Conservation (phyloP, 2,329 filamentous ascomycete species). For the Dactylellina cionopaga region DNA sequence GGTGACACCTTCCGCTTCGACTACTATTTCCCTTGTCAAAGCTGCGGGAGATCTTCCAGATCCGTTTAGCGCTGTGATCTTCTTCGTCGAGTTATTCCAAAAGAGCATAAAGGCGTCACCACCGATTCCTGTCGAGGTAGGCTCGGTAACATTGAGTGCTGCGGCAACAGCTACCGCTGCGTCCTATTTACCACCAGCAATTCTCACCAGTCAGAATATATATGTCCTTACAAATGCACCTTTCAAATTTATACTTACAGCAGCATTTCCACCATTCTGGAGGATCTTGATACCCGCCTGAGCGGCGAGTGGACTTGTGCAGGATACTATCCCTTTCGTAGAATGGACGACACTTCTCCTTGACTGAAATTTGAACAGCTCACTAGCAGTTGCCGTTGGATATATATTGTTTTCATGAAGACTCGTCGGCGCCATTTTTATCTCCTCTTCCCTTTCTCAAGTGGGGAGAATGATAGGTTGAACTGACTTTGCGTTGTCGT, state of each 20-base stretch:
- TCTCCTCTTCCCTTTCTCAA: no score
- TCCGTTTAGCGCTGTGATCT: slow-evolving; percentile 87
- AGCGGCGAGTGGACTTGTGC: slow-evolving; percentile 87
- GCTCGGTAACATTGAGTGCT: slow-evolving; percentile 91
- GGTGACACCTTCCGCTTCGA: slow-evolving; percentile 57
- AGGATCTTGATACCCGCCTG: slow-evolving; percentile 87
- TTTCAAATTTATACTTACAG: slow-evolving; percentile 68
- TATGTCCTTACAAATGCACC: no score
- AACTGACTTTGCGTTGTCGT: background rate
- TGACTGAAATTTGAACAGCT: slow-evolving; percentile 76
- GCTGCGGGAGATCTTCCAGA: slow-evolving; percentile 81
- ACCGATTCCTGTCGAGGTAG: slow-evolving; percentile 90
- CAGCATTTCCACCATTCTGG: slow-evolving; percentile 90
- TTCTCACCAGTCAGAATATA: background rate
- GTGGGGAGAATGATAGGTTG: no score
- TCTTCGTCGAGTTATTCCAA: slow-evolving; percentile 83
- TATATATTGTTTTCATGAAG: slow-evolving; percentile 25
- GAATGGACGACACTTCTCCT: slow-evolving; percentile 92
- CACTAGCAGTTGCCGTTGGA: slow-evolving; percentile 57
- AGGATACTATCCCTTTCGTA: slow-evolving; percentile 85
- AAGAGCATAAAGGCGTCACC: slow-evolving; percentile 97
- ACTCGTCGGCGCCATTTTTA: slow-evolving; percentile 3
- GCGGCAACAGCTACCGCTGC: slow-evolving; percentile 96
- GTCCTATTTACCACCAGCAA: slow-evolving; percentile 68
- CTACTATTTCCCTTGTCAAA: slow-evolving; percentile 75